Percentiles rank a stretch among this genome's conserved stretches.
phyloP scores from a whole-genome alignment of 345 rosid genomes.

The Reutealis trisperma region DNA sequence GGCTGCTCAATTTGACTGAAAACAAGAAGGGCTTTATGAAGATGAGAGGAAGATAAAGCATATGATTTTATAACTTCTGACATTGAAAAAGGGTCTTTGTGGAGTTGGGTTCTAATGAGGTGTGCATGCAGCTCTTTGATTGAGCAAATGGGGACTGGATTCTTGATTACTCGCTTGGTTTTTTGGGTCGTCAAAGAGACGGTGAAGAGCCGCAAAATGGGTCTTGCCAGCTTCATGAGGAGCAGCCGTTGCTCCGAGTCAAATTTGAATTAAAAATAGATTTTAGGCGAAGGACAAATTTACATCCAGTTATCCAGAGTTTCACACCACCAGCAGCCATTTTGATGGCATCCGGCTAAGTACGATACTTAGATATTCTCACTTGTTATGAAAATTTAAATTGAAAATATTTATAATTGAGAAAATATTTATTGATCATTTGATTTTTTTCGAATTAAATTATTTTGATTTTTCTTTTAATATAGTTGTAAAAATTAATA shows the following conservation, averaged over 20 bases:
- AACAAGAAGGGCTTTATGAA: constrained; percentile 38
- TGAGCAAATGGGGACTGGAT: constrained; percentile 12
- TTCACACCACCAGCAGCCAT: too few species aligned
- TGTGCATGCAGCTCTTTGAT: constrained; percentile 40
- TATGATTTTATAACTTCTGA: constrained; percentile 48
- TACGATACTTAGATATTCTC: too few species aligned
- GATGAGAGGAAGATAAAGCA: constrained; percentile 37
- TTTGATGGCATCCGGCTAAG: too few species aligned
- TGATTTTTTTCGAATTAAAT: too few species aligned
- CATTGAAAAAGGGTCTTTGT: constrained; percentile 38
- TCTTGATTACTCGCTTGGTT: constrained; percentile 13
- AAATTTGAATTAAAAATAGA: neutral
- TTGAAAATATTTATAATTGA: too few species aligned
- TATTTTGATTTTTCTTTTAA: too few species aligned
- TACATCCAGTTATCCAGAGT: too few species aligned
- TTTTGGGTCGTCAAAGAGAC: constrained; percentile 23
- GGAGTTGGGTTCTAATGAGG: constrained; percentile 41
- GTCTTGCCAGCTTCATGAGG: constrained; percentile 26
- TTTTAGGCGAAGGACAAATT: too few species aligned
- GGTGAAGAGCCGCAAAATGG: constrained; percentile 22
- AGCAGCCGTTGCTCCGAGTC: neutral
- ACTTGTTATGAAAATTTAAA: too few species aligned
- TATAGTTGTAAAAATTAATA: too few species aligned
- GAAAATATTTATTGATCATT: too few species aligned
- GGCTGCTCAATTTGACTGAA: constrained; percentile 44